Evolutionary conservation across 352 stramenopile species (phyloP).

Genomic region (Phytophthora citrophthora): DNA sequence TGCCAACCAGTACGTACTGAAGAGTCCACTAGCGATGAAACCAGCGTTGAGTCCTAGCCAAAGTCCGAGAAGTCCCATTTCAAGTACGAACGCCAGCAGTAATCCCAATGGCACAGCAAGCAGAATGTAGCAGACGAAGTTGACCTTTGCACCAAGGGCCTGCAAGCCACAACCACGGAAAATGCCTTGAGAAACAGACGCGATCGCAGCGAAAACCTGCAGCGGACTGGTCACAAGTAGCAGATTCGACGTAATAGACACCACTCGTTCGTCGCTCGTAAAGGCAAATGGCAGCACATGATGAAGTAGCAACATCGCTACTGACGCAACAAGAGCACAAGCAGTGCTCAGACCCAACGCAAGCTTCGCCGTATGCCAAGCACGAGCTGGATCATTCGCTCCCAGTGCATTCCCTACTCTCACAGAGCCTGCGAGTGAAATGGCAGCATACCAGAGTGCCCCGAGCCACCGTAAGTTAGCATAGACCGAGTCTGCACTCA

Average conservation of each 20-base stretch:
- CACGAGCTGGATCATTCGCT: slow-evolving; percentile 76
- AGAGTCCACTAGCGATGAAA: slow-evolving; percentile 69
- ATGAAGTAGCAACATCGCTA: slow-evolving; percentile 65
- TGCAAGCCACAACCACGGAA: slow-evolving; percentile 85
- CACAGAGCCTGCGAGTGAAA: slow-evolving; percentile 72
- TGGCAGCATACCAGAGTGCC: slow-evolving; percentile 57
- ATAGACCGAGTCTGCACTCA: slow-evolving; percentile 87
- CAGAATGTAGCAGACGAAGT: slow-evolving; percentile 87
- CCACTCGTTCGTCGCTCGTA: slow-evolving; percentile 59
- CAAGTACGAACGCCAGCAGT: slow-evolving; percentile 68
- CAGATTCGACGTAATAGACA: slow-evolving; percentile 60
- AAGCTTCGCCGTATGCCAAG: slow-evolving; percentile 72
- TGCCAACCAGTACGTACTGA: slow-evolving; percentile 74
- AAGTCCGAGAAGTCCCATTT: slow-evolving; percentile 73
- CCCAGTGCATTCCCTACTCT: slow-evolving; percentile 88
- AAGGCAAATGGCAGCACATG: slow-evolving; percentile 68
- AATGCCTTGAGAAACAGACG: slow-evolving; percentile 74
- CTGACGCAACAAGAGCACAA: slow-evolving; percentile 52
- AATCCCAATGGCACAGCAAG: slow-evolving; percentile 83
- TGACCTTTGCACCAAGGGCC: slow-evolving; percentile 79
- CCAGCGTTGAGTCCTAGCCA: slow-evolving; percentile 82
- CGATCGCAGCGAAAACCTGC: slow-evolving; percentile 85
- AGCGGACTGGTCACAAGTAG: slow-evolving; percentile 77
- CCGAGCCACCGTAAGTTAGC: slow-evolving; percentile 74
- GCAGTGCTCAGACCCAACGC: slow-evolving; percentile 52